A percentile compares a stretch with the other conserved stretches of the same genome.
Evolutionary conservation across 257 asterid species (phyloP).

Genomic region (Handroanthus guayacan): DNA sequence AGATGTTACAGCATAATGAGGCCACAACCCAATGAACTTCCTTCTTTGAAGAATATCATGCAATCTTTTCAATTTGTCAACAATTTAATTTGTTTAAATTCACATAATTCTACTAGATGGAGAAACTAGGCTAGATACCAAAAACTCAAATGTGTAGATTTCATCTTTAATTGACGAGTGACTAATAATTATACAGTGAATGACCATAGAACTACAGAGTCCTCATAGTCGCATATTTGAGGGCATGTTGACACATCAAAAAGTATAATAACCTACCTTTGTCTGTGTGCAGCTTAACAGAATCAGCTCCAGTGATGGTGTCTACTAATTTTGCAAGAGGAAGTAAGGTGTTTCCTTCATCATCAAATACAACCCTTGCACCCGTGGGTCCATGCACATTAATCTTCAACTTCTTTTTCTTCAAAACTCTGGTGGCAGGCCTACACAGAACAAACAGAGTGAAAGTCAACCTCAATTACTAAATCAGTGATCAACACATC

Average conservation of each 20-base stretch:
- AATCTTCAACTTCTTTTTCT: constrained; percentile 96
- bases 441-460: constrained; percentile 41
- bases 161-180: neutral
- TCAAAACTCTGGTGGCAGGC: constrained; percentile 68
- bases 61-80: neutral
- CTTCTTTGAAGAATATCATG: neutral
- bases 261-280: constrained; percentile 58
- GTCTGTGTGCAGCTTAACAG: constrained; percentile 63
- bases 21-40: neutral
- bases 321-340: constrained; percentile 83
- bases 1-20: neutral
- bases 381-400: constrained; percentile 88
- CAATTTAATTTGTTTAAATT: neutral
- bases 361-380: constrained; percentile 91
- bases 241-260: neutral
- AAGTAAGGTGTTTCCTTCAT: constrained; percentile 85
- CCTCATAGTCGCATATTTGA: neutral
- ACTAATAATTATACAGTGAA: neutral
- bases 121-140: neutral
- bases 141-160: neutral
- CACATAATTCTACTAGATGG: neutral
- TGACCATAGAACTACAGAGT: neutral
- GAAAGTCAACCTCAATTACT: neutral
- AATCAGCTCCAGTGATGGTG: constrained; percentile 44
- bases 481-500: neutral